Percentiles rank a stretch among this genome's conserved stretches.
Conservation (phyloP, 495 filamentous ascomycete genomes). For the Thermochaetoides thermophila region DNA sequence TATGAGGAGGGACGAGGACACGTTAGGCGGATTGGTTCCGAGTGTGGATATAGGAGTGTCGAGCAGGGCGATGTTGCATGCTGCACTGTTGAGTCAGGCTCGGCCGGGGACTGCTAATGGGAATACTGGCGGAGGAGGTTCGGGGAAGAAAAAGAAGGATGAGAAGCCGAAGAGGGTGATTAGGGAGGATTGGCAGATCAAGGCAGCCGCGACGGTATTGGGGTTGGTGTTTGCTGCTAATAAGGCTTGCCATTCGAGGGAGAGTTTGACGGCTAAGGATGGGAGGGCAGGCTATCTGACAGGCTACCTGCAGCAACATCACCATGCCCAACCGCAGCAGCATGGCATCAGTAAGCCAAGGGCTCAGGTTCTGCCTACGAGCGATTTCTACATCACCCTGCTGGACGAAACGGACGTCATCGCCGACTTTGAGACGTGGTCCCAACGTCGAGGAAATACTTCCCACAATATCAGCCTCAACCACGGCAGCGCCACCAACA, state of each 20-base stretch:
- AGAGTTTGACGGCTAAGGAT: constrained; percentile 1
- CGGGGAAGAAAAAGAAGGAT: constrained; percentile 26
- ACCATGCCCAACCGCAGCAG: neutral
- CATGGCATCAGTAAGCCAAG: no score
- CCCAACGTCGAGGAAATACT: constrained; percentile 25
- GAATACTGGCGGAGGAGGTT: neutral
- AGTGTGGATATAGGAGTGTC: constrained; percentile 46
- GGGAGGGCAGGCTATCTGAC: neutral
- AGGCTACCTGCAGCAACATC: constrained; percentile 10
- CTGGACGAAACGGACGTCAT: constrained; percentile 78
- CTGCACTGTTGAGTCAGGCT: constrained; percentile 64
- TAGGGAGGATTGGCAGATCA: constrained; percentile 83
- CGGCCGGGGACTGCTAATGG: constrained; percentile 7
- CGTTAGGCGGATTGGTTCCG: constrained; percentile 54
- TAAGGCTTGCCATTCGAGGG: constrained; percentile 33
- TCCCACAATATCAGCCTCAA: neutral
- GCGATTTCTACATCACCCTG: constrained; percentile 75
- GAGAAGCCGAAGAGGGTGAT: constrained; percentile 46
- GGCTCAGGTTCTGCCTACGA: constrained; percentile 45
- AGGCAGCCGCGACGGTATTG: constrained; percentile 68
- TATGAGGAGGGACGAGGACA: constrained; percentile 38
- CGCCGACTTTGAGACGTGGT: constrained; percentile 82
- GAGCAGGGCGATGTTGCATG: constrained; percentile 48
- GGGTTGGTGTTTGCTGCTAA: constrained; percentile 75
- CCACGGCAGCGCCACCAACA: constrained; percentile 15